phyloP scores from a whole-genome alignment of 495 filamentous ascomycete species.

The Bryoglossum gracile region DNA sequence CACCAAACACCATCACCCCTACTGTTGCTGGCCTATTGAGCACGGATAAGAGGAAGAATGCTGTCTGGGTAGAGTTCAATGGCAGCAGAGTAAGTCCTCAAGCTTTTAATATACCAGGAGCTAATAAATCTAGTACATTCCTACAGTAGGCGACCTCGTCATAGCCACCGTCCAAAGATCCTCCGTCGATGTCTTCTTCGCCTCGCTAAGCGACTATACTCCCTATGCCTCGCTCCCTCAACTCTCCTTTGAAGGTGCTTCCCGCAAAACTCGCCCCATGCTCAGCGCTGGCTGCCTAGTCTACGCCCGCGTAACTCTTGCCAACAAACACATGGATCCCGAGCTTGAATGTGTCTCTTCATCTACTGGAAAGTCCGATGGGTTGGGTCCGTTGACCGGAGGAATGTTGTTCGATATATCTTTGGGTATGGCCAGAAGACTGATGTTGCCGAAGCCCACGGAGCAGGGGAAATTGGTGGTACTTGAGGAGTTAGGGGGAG shows the following conservation, averaged over 20 bases:
- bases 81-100: constrained; percentile 49
- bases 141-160: constrained; percentile 68
- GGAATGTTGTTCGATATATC: constrained; percentile 84
- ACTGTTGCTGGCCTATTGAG: constrained; percentile 73
- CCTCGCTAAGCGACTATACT: constrained; percentile 52
- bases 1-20: constrained; percentile 60
- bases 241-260: constrained; percentile 83
- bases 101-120: not conserved
- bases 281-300: constrained; percentile 68
- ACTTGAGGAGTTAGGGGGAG: constrained; percentile 75
- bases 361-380: constrained; percentile 81
- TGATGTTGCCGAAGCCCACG: constrained; percentile 58
- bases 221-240: constrained; percentile 72
- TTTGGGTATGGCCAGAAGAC: constrained; percentile 68
- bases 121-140: constrained; percentile 56
- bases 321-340: constrained; percentile 75
- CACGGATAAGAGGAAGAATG: constrained; percentile 69
- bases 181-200: constrained; percentile 65
- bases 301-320: constrained; percentile 71
- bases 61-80: constrained; percentile 67
- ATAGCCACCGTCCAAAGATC: constrained; percentile 77
- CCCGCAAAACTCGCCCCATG: constrained; percentile 82
- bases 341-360: constrained; percentile 86
- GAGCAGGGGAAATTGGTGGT: constrained; percentile 64
- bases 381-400: constrained; percentile 74